These are phyloP conservation scores for Magnusiomyces ingens DNA, from an alignment of 1,139 yeast genomes.

Conservation along the genomic window DNA sequence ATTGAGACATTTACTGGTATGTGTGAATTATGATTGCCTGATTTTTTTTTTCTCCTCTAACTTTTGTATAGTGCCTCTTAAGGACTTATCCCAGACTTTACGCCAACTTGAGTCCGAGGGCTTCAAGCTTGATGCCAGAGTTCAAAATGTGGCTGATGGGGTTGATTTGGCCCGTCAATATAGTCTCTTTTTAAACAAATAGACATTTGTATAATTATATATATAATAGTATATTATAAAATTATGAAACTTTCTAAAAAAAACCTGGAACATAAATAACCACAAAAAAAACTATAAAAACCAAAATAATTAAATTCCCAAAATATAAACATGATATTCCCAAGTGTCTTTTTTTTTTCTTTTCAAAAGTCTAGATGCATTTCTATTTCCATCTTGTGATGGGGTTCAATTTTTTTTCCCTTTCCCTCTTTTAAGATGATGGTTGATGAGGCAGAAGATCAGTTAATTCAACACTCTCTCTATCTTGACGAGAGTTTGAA, in stretches of 20 bases:
- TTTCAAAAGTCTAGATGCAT: too few relatives aligned
- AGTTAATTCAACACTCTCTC: too few relatives aligned
- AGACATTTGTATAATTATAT: constrained; percentile 1
- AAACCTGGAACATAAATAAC: background rate
- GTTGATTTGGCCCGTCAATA: constrained; percentile 39
- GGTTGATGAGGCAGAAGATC: too few relatives aligned
- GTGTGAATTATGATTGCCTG: too few relatives aligned
- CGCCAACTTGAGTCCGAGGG: constrained; percentile 52
- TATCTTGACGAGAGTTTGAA: too few relatives aligned
- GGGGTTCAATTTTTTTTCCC: too few relatives aligned
- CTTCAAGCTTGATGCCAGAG: constrained; percentile 74
- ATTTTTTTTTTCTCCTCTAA: too few relatives aligned
- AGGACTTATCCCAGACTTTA: constrained; percentile 49
- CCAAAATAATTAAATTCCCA: background rate
- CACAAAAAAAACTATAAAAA: background rate
- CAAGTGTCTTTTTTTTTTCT: too few relatives aligned
- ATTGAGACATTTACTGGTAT: constrained; percentile 60
- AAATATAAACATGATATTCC: background rate
- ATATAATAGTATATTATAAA: background rate
- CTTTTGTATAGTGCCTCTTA: constrained; percentile 45
- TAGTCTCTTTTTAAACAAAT: constrained; percentile 3
- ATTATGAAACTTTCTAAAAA: too few relatives aligned
- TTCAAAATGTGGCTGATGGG: constrained; percentile 82
- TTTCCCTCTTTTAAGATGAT: too few relatives aligned
- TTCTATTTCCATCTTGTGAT: too few relatives aligned